These are phyloP conservation scores for Dipteronia dyeriana DNA, from an alignment of 345 rosid genomes.

Conservation along the genomic window DNA sequence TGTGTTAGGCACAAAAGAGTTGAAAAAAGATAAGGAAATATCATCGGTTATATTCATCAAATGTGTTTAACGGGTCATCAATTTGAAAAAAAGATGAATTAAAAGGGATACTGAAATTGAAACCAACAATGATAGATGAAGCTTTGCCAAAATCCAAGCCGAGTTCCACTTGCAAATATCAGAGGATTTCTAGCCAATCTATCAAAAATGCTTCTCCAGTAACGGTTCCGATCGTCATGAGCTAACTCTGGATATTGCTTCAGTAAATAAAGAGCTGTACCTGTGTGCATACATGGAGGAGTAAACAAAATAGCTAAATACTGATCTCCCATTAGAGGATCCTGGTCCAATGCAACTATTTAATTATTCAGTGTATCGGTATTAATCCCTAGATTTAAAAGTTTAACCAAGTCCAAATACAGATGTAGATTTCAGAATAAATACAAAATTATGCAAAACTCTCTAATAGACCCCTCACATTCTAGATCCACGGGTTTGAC, in stretches of 20 bases:
- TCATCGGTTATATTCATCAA: no score
- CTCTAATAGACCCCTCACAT: no score
- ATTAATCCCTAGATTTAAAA: no score
- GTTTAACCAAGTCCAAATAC: no score
- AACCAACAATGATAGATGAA: background rate
- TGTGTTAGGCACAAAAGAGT: no score
- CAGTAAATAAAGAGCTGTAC: background rate
- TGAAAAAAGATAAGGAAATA: no score
- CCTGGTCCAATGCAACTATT: background rate
- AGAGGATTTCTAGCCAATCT: constrained; percentile 1
- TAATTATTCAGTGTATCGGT: background rate
- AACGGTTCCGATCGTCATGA: background rate
- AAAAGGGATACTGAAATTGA: background rate
- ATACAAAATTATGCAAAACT: no score
- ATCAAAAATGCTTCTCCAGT: background rate
- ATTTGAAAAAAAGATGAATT: no score
- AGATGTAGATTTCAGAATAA: no score
- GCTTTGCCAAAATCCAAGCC: constrained; percentile 7
- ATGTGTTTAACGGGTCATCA: no score
- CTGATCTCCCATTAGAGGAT: background rate
- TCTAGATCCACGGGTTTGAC: no score
- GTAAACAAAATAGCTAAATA: no score
- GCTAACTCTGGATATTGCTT: background rate
- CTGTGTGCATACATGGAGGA: background rate
- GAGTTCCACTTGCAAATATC: constrained; percentile 5